A percentile compares a stretch with the other conserved stretches of the same genome.
phyloP scores from a whole-genome alignment of 352 stramenopile species.

The Thalassiosira ordinaria region DNA sequence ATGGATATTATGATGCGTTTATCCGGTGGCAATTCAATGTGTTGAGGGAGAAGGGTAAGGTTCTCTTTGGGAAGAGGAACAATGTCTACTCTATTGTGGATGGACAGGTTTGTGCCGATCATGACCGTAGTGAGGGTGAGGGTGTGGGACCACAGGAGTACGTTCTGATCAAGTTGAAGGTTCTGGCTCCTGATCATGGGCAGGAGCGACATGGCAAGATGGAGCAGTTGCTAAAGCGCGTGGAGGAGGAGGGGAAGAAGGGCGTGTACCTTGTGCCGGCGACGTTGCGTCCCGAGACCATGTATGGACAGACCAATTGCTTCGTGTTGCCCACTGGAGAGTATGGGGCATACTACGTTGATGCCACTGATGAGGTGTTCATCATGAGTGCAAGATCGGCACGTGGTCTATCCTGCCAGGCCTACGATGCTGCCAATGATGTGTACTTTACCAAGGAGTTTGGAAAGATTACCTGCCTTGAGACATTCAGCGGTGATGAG shows the following conservation, averaged over 20 bases:
- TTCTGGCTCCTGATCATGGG: slow-evolving; percentile 80
- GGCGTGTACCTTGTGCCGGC: slow-evolving; percentile 97
- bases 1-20: slow-evolving; percentile 99
- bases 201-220: slow-evolving; percentile 79
- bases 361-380: slow-evolving; percentile 92
- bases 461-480: slow-evolving; percentile 84
- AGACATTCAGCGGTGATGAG: slow-evolving; percentile 94
- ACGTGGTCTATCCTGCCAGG: slow-evolving; percentile 95
- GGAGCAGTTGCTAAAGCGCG: slow-evolving; percentile 62
- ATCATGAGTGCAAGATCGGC: slow-evolving; percentile 93
- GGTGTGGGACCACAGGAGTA: slow-evolving; percentile 99
- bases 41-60: slow-evolving; percentile 90
- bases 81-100: slow-evolving; percentile 98
- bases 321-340: slow-evolving; percentile 98
- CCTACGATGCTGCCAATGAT: slow-evolving; percentile 75
- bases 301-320: slow-evolving; percentile 99
- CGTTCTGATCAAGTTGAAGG: slow-evolving; percentile 97
- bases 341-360: slow-evolving; percentile 96
- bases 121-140: slow-evolving; percentile 98
- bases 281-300: slow-evolving; percentile 98
- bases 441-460: slow-evolving; percentile 83
- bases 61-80: slow-evolving; percentile 95
- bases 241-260: slow-evolving; percentile 84
- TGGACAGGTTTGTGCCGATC: slow-evolving; percentile 98
- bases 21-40: slow-evolving; percentile 99